A percentile compares a stretch with the other conserved stretches of the same genome.
Conservation (phyloP, 345 rosid genomes). For the Bretschneidera sinensis region DNA sequence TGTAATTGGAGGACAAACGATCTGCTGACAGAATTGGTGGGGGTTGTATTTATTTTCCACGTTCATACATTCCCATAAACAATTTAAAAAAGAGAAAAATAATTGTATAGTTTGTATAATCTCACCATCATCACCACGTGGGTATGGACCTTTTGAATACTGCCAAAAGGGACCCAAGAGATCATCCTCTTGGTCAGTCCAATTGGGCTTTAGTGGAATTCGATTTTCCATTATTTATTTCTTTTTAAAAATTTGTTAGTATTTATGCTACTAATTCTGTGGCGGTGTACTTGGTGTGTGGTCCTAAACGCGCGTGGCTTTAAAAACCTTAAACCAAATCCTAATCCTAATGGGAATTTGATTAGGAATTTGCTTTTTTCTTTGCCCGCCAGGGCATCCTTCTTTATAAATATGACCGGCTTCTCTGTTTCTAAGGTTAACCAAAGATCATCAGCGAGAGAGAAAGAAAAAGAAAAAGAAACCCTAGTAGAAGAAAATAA, state of each 20-base stretch:
- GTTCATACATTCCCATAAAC: not conserved
- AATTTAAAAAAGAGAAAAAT: not conserved
- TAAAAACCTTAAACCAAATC: too few relatives aligned
- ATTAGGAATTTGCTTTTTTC: too few relatives aligned
- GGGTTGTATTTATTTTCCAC: too few relatives aligned
- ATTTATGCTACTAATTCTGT: too few relatives aligned
- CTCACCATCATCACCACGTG: conserved; percentile 17
- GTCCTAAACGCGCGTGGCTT: too few relatives aligned
- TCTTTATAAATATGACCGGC: not conserved
- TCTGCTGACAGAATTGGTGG: too few relatives aligned
- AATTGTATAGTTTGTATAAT: conserved; percentile 1
- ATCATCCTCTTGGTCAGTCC: conserved; percentile 9
- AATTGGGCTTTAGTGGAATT: not conserved
- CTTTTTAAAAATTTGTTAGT: too few relatives aligned
- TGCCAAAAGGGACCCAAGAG: conserved; percentile 13
- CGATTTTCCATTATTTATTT: not conserved
- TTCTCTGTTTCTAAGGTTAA: not conserved
- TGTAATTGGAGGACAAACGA: conserved; percentile 19
- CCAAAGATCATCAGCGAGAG: not conserved
- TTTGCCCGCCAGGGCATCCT: not conserved
- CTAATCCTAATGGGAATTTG: not conserved
- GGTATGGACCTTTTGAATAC: conserved; percentile 2
- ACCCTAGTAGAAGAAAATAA: too few relatives aligned
- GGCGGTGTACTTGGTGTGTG: too few relatives aligned
- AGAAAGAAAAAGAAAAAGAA: too few relatives aligned